Evolutionary conservation across 1,284 basidiomycete genomes (phyloP), one percentile per base, ranked within the genome.

Genomic region (Cryptococcus jaspeensis): DNA sequence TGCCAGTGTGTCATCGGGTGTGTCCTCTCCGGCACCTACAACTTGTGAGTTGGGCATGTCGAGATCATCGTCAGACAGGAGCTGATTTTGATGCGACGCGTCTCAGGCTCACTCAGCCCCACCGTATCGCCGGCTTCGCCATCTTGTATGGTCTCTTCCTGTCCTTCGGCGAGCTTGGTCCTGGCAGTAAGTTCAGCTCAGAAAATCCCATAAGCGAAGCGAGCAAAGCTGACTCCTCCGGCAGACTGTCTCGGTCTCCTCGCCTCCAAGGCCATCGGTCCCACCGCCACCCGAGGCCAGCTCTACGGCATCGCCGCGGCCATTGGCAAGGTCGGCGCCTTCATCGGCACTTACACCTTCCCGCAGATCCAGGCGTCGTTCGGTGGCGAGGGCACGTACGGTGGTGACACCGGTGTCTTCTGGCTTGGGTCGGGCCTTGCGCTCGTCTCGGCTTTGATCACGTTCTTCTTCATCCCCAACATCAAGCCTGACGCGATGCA

Each of bases 141-240:
- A 83, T 92, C 43, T 79, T 96, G 9, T 96, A 95, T 67, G 92
- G 93, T 9, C 85, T 96, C 53, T 98, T 96, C 83, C 73, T 95
- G 55, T 86, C 84, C 63, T 88, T 90, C 60, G 92, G 91, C 48
- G 90, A 67, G 55, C 43, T 67, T 22, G 65, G 65, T 39, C 65
- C 65, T 18, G 65, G 65, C 16, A 67, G 65, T 66, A 48, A 59
- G 64, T 38, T 55, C 55, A 18, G 15, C 16, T 20, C 2, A 15
- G 15, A 9, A 37, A 28, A 13, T 23, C 18, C 18, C 18, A 5
- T 35, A 5, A 9, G 9, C 22, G 9, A 38, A 16, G 47, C 12
- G 20, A 18, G 28, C 18, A 25, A 5, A 16, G 38, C 25, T 49
- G 25, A 47, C 18, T 20, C 18, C 8, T 20, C 12, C 18, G n/a